These are phyloP conservation scores for Ascosphaera apis DNA, from an alignment of 2,329 filamentous ascomycete genomes.

Conservation along the genomic window DNA sequence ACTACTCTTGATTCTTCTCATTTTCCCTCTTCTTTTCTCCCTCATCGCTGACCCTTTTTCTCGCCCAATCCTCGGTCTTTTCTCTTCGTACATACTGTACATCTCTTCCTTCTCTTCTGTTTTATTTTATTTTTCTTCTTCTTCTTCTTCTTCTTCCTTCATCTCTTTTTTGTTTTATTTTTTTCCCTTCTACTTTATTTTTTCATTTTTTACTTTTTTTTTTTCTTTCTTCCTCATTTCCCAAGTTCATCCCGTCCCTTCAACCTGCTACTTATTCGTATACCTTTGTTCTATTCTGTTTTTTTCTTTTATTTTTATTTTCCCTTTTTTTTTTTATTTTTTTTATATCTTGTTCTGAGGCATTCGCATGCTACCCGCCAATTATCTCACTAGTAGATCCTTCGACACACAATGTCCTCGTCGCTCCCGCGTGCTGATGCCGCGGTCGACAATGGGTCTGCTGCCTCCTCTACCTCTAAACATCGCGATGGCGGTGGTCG, in stretches of 20 bases:
- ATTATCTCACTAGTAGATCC: constrained; percentile 7
- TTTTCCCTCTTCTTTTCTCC: constrained; percentile 7
- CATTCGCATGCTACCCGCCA: constrained; percentile 2
- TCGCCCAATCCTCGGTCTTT: constrained; percentile 3
- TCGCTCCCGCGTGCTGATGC: constrained; percentile 10
- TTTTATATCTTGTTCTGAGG: constrained; percentile 6
- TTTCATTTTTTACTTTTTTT: constrained; percentile 4
- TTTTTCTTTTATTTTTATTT: constrained; percentile 2
- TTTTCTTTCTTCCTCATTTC: constrained; percentile 3
- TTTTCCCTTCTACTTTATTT: constrained; percentile 6
- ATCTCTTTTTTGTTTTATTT: constrained; percentile 7
- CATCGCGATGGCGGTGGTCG: too few species aligned
- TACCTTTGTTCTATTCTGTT: constrained; percentile 2
- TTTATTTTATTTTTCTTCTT: constrained; percentile 3
- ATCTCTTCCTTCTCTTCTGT: constrained; percentile 2
- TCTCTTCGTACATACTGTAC: constrained; percentile 5
- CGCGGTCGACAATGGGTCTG: constrained; percentile 9
- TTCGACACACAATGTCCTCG: constrained; percentile 12
- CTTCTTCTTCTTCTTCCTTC: constrained; percentile 6
- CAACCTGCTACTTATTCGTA: constrained; percentile 1
- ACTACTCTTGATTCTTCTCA: constrained; percentile 7
- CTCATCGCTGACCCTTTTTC: constrained; percentile 4
- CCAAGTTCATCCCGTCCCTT: neutral
- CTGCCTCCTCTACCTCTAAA: constrained; percentile 7
- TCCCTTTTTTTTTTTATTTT: constrained; percentile 5